Conservation (phyloP, 495 filamentous ascomycete species). For the Acidomyces sp. region DNA sequence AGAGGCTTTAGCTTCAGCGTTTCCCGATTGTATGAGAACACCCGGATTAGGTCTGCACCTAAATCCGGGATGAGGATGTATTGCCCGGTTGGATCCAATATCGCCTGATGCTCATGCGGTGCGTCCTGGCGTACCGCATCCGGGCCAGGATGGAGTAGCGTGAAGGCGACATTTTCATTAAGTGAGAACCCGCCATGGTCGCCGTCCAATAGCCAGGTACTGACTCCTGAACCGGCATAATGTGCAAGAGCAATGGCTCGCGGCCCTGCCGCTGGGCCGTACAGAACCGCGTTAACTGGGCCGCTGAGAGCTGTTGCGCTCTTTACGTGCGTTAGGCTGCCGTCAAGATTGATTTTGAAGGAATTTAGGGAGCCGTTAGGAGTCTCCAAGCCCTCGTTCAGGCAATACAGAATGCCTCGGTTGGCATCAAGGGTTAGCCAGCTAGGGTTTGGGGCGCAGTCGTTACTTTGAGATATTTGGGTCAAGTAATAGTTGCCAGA, state of each 20-base stretch:
- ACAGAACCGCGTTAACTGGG: conserved; percentile 25
- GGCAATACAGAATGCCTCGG: conserved; percentile 23
- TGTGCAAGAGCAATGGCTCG: conserved; percentile 26
- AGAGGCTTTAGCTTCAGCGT: conserved; percentile 18
- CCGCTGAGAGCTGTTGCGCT: conserved; percentile 23
- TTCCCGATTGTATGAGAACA: conserved; percentile 21
- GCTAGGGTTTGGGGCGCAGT: conserved; percentile 23
- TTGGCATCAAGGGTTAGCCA: conserved; percentile 26
- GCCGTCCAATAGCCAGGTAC: conserved; percentile 14
- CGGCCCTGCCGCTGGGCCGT: conserved; percentile 19
- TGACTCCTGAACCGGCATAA: conserved; percentile 19
- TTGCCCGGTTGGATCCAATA: conserved; percentile 29
- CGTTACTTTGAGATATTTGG: conserved; percentile 5
- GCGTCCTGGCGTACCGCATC: conserved; percentile 23
- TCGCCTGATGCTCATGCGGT: conserved; percentile 27
- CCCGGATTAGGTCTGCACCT: conserved; percentile 26
- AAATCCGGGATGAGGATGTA: conserved; percentile 32
- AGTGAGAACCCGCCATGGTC: conserved; percentile 17
- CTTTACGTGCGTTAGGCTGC: conserved; percentile 19
- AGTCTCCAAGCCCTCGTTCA: conserved; percentile 25
- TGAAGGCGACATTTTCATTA: conserved; percentile 24
- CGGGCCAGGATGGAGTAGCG: conserved; percentile 17
- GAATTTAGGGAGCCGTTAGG: conserved; percentile 28
- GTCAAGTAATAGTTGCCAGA: conserved; percentile 17
- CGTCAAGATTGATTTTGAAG: conserved; percentile 20